Conservation (phyloP, 441 rosid species). For the Gossypium schwendimanii region DNA sequence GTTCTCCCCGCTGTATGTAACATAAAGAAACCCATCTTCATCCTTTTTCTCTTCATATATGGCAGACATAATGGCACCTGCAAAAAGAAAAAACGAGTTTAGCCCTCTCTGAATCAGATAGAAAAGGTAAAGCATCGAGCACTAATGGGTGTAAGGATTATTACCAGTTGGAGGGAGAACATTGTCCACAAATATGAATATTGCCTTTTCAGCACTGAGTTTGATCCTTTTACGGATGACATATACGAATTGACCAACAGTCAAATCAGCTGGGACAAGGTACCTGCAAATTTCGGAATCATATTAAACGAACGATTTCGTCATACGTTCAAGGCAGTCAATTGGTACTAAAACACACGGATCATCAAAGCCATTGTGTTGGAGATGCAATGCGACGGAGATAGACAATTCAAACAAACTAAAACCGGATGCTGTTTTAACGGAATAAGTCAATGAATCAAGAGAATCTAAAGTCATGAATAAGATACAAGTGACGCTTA, state of each 20-base stretch:
- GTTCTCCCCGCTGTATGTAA: conserved; percentile 72
- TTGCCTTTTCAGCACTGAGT: conserved; percentile 70
- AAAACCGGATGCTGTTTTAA: background rate
- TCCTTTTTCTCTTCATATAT: conserved; percentile 72
- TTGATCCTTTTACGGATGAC: conserved; percentile 68
- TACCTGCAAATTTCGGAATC: conserved; percentile 35
- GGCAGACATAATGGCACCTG: conserved; percentile 59
- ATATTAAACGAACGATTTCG: background rate
- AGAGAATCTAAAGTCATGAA: conserved; percentile 2
- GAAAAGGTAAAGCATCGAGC: background rate
- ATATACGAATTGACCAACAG: conserved; percentile 61
- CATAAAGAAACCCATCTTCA: conserved; percentile 69
- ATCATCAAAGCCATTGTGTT: background rate
- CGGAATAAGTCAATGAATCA: background rate
- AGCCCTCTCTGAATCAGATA: background rate
- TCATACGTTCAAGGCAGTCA: background rate
- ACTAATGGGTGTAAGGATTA: background rate
- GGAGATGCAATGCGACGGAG: background rate
- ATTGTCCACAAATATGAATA: conserved; percentile 66
- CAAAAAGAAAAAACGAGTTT: background rate
- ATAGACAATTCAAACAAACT: background rate
- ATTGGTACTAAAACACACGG: background rate
- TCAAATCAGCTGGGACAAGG: conserved; percentile 64
- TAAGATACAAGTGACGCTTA: conserved; percentile 17
- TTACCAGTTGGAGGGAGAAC: conserved; percentile 70